Base-by-base conservation (phyloP, 306 rosid genomes). In the Malus asiatica region DNA sequence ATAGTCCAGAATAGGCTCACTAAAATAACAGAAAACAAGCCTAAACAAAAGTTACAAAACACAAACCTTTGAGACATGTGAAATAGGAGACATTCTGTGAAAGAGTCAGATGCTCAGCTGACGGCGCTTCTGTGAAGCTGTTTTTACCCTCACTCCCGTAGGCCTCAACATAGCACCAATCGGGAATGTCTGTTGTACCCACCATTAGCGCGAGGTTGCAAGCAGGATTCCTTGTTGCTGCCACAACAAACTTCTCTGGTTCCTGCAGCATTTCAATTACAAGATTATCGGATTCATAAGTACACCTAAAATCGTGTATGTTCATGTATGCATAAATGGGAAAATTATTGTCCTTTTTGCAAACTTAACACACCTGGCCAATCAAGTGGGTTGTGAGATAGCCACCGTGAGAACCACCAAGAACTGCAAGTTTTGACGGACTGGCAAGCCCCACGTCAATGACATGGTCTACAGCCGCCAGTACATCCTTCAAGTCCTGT, bases 381-480 rank as follows among this genome's bases (percentile, higher is more conserved):
- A 95, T 95, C 89, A 95, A 88, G 89, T 95, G 98, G 80, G 97
- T 88, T 79, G 96, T 85, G 65, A 94, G 84, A 89, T 90, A 92
- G 76, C 98, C 98, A 73, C 98, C 96, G 84, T 92, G 97, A 45
- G 98, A 95, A 76, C 95, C 96, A 71, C 97, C 98, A 58, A 90
- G 87, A 52, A 92, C 90, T 8, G 92, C 84, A 80, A 95, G 84
- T 85, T 90, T 94, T 58, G 90, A 86, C 46, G 93, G 93, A 86
- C 40, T 70, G n/a, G 92, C 96, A 66, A 86, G 89, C 80, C 96
- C 93, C 85, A 83, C 60, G 80, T 81, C 88, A 75, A 94, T 84
- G 71, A 82, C 86, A 60, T 92, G 92, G 85, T 90, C 96, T 73
- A 92, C 74, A 19, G 97, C 93, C 14, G 76, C 79, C 69, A 92